Evolutionary conservation across 352 stramenopile species (phyloP), one percentile per base, ranked within the genome.

Genomic region (Phytophthora quininea): DNA sequence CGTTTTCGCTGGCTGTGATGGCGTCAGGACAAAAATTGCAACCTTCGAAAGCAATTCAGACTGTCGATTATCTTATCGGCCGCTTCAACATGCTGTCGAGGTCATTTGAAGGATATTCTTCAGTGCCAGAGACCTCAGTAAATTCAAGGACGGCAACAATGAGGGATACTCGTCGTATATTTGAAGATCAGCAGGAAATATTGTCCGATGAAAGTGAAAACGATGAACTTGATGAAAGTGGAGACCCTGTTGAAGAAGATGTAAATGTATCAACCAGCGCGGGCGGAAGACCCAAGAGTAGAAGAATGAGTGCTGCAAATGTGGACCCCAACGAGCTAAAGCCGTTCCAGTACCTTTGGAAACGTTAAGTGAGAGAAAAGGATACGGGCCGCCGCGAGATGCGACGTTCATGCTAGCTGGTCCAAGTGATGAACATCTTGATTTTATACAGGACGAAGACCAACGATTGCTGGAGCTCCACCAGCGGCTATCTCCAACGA

Each of bases 31-130:
- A 92, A 66, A 90, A 86, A 35, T 74, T 76, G 37, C 74, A 84
- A 42, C 66, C 79, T 0, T 90, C 81, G 1, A 72, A 58, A 27
- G 83, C 85, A 14, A 87, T 93, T 19, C 65, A 80, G 31, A 85
- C 82, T 14, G 83, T 93, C 2, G 80, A 92, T 54, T 75, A 70
- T 30, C 74, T 93, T 40, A 93, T 93, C 33, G 71, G 81, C 19
- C 77, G 80, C 55, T 93, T 93, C 58, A 89, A 90, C 40, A 67
- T 79, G 33, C 64, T 93, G 2, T 71, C 76, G 2, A 78, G 78
- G 49, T 84, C 76, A 4, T 82, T 82, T 55, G 4, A 63, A 29
- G 59, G 32, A 45, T 31, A 73, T 31, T 54, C 64, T 3, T 43
- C 40, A 7, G 24, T 47, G 40, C 31, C 11, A 53, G 12, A 19